These are phyloP conservation scores for Eucalyptus pauciflora DNA, from an alignment of 345 rosid species.

Conservation along the genomic window DNA sequence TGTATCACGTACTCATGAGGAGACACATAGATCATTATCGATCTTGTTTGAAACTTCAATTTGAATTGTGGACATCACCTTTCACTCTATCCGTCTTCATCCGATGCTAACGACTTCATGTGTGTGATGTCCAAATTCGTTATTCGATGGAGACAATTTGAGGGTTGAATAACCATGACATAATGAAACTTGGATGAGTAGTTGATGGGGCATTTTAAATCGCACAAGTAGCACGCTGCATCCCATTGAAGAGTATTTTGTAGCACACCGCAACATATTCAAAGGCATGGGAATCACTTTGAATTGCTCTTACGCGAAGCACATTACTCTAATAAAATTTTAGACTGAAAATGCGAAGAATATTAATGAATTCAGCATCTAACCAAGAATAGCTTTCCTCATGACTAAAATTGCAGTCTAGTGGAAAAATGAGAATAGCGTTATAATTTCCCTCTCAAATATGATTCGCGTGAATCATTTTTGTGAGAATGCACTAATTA, in stretches of 20 bases:
- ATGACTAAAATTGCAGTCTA: background rate
- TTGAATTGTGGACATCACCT: background rate
- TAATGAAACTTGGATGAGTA: background rate
- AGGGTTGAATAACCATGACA: background rate
- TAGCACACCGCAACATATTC: background rate
- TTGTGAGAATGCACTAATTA: too few species aligned
- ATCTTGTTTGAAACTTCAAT: background rate
- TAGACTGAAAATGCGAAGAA: background rate
- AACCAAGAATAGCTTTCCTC: background rate
- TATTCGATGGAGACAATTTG: background rate
- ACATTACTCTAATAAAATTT: background rate
- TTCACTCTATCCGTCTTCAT: background rate
- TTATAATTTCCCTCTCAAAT: background rate
- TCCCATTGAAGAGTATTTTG: background rate
- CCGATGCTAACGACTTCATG: background rate
- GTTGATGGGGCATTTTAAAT: background rate
- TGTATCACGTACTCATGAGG: background rate
- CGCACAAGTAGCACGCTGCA: background rate
- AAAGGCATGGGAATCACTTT: background rate
- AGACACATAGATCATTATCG: background rate
- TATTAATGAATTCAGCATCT: background rate
- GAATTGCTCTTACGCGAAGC: background rate
- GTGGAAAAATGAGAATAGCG: background rate
- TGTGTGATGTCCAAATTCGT: background rate
- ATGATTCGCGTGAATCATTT: accelerated